These are phyloP conservation scores for Cenchrus purpureus DNA, from an alignment of 176 grass and related monocot species.

Conservation along the genomic window DNA sequence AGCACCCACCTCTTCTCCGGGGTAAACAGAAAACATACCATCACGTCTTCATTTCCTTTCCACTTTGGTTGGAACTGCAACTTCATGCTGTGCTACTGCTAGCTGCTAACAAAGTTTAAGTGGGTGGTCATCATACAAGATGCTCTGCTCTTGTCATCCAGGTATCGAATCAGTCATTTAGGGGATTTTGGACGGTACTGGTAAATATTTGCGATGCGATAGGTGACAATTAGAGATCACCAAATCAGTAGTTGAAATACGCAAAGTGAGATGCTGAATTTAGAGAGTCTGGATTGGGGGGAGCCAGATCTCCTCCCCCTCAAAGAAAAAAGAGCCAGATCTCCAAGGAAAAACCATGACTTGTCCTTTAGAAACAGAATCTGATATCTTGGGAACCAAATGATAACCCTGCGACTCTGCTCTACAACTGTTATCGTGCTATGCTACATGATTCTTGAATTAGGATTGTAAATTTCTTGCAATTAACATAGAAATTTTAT, in stretches of 20 bases:
- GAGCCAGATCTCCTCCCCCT: not conserved
- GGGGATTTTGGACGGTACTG: not conserved
- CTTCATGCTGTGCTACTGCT: not conserved
- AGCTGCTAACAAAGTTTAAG: not conserved
- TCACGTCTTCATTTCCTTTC: not conserved
- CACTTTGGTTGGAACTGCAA: not conserved
- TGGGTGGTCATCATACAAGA: not conserved
- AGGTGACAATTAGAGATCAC: not conserved
- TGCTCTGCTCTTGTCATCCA: constrained; percentile 7
- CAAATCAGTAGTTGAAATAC: not conserved
- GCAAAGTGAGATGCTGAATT: not conserved
- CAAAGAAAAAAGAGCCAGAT: not conserved
- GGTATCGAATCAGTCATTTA: not conserved
- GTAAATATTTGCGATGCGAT: not conserved
- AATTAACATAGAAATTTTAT: no score
- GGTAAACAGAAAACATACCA: constrained; percentile 62
- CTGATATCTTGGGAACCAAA: not conserved
- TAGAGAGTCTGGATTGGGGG: not conserved
- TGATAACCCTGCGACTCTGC: not conserved
- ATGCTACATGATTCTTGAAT: no score
- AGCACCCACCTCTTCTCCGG: constrained; percentile 85
- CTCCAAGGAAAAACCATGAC: not conserved
- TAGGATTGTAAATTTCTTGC: no score
- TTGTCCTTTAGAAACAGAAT: not conserved
- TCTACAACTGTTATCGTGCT: not conserved